phyloP scores from a whole-genome alignment of 176 grass and related monocot species.

The Thinopyrum elongatum region DNA sequence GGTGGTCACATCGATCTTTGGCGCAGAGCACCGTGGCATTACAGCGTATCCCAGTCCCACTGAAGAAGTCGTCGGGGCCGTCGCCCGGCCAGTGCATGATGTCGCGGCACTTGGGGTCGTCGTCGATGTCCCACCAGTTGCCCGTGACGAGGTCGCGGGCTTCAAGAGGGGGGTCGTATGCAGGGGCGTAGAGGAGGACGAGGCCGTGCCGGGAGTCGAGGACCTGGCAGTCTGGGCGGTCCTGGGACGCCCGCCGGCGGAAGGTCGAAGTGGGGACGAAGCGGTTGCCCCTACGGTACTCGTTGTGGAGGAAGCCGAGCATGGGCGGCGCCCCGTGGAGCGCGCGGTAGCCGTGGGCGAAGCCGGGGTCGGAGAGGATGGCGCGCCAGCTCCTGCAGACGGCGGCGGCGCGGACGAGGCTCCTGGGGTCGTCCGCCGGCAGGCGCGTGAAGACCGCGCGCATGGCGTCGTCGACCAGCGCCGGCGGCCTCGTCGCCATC shows the following conservation, averaged over 20 bases:
- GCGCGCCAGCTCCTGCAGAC: not conserved
- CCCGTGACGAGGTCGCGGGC: not conserved
- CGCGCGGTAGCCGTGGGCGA: not conserved
- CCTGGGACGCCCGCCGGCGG: not conserved
- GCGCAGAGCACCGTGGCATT: not conserved
- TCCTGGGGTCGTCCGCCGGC: not conserved
- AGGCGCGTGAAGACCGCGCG: not conserved
- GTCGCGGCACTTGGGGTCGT: not conserved
- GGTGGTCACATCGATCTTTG: not conserved
- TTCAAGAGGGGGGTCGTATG: too few relatives aligned
- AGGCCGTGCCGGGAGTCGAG: constrained; percentile 8
- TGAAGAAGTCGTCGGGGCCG: too few relatives aligned
- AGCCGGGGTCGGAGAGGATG: not conserved
- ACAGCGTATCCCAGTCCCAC: not conserved
- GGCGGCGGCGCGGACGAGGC: not conserved
- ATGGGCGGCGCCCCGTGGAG: not conserved
- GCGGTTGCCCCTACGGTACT: not conserved
- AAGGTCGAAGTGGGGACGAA: not conserved
- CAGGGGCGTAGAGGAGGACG: not conserved
- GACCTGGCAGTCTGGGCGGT: not conserved
- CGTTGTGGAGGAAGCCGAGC: not conserved
- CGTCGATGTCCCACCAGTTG: not conserved
- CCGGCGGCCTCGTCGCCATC: not conserved
- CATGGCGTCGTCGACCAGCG: not conserved
- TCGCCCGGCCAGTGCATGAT: not conserved